These are phyloP conservation scores for Isoetes taiwanensis DNA, from an alignment of 75 land plant species.

Conservation along the genomic window DNA sequence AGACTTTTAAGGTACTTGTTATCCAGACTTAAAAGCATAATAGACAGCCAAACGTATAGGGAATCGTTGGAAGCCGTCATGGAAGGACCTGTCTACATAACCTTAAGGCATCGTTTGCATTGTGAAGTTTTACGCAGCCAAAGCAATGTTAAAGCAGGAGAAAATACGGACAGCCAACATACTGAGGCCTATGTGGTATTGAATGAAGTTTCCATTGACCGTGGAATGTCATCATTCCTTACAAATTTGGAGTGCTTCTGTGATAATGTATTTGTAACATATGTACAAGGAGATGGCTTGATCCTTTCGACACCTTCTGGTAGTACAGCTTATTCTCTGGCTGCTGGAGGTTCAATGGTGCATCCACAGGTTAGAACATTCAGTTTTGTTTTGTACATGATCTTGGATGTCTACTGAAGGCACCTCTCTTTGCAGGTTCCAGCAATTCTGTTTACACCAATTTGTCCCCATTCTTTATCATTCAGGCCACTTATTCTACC, in stretches of 20 bases:
- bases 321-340: conserved; percentile 97
- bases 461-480: conserved; percentile 95
- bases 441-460: conserved; percentile 93
- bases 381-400: background rate
- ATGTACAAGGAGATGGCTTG: conserved; percentile 94
- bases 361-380: conserved; percentile 69
- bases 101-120: conserved; percentile 67
- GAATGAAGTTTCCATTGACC: conserved; percentile 91
- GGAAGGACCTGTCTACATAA: conserved; percentile 72
- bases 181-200: conserved; percentile 58
- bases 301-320: conserved; percentile 95
- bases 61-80: conserved; percentile 54
- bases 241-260: conserved; percentile 85
- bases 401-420: background rate
- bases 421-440: conserved; percentile 52
- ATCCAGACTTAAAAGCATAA: background rate
- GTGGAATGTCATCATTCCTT: conserved; percentile 85
- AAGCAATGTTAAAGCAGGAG: conserved; percentile 25
- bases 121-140: conserved; percentile 59
- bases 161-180: conserved; percentile 16
- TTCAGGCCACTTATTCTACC: conserved; percentile 90
- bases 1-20: background rate
- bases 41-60: conserved; percentile 66
- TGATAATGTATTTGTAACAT: conserved; percentile 72
- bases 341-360: conserved; percentile 99